phyloP scores from a whole-genome alignment of 768 basidiomycete genomes.

The Steccherinum ochraceum region DNA sequence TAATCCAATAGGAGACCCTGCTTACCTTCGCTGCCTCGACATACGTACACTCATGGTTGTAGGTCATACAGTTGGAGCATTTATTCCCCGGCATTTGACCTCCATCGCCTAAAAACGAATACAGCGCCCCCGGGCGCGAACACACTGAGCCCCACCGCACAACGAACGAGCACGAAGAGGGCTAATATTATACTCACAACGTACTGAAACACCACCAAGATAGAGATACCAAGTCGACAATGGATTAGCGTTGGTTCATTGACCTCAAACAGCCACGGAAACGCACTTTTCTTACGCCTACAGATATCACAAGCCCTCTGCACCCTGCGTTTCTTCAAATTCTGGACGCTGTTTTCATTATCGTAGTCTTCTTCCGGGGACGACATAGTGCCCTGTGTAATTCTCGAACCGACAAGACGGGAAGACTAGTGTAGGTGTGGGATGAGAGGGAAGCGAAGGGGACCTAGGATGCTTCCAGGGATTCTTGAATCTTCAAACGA shows the following conservation, averaged over 20 bases:
- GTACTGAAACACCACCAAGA: constrained; percentile 46
- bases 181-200: constrained; percentile 64
- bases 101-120: constrained; percentile 53
- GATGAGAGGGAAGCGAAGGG: too few relatives aligned
- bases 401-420: background rate
- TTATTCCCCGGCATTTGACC: constrained; percentile 55
- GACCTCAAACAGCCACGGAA: constrained; percentile 7
- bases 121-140: too few relatives aligned
- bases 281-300: constrained; percentile 75
- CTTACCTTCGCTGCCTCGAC: constrained; percentile 62
- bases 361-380: constrained; percentile 61
- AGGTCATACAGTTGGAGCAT: constrained; percentile 60
- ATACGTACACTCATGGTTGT: constrained; percentile 58
- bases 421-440: too few relatives aligned
- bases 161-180: too few relatives aligned
- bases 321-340: constrained; percentile 61
- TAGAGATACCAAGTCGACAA: too few relatives aligned
- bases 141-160: too few relatives aligned
- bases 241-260: too few relatives aligned
- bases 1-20: too few relatives aligned
- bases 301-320: constrained; percentile 82
- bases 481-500: too few relatives aligned
- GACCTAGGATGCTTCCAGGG: too few relatives aligned
- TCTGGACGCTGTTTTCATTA: constrained; percentile 33
- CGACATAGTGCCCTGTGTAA: constrained; percentile 41